These are phyloP conservation scores for Anthostomella pinea DNA, from an alignment of 2,329 filamentous ascomycete genomes.

Conservation along the genomic window DNA sequence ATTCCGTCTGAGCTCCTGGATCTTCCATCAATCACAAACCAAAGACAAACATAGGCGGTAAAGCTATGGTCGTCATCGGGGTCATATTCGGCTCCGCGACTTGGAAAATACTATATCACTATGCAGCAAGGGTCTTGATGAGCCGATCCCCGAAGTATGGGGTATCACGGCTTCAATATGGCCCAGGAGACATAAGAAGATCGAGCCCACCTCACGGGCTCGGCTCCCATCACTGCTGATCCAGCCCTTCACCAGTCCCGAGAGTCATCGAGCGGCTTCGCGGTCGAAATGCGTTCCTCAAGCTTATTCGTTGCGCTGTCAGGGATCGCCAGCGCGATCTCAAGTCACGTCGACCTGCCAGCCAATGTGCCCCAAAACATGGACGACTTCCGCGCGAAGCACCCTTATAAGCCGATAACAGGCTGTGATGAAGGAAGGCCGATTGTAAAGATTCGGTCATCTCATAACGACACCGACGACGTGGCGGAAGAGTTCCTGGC, in stretches of 20 bases:
- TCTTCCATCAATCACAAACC: constrained; percentile 24
- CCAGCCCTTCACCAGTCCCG: constrained; percentile 1
- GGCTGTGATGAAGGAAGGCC: constrained; percentile 20
- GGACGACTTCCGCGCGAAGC: constrained; percentile 37
- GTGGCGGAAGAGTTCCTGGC: constrained; percentile 53
- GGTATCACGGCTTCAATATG: not conserved
- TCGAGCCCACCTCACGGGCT: too few relatives aligned
- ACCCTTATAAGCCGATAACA: constrained; percentile 32
- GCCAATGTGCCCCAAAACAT: constrained; percentile 34
- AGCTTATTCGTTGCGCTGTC: constrained; percentile 20
- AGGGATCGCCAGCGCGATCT: constrained; percentile 21
- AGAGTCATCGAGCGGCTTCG: not conserved
- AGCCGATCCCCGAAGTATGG: constrained; percentile 1
- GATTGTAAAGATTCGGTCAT: constrained; percentile 49
- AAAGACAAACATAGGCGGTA: not conserved
- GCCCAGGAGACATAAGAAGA: constrained; percentile 4
- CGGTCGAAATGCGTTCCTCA: constrained; percentile 23
- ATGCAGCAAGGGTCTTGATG: constrained; percentile 7
- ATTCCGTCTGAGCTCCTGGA: constrained; percentile 4
- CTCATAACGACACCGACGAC: constrained; percentile 53
- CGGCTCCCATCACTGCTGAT: too few relatives aligned
- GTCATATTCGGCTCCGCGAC: too few relatives aligned
- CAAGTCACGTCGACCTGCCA: constrained; percentile 27
- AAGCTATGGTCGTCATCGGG: not conserved
- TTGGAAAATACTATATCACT: constrained; percentile 3